Conservation (phyloP, 495 filamentous ascomycete species). For the Extremus antarcticus region DNA sequence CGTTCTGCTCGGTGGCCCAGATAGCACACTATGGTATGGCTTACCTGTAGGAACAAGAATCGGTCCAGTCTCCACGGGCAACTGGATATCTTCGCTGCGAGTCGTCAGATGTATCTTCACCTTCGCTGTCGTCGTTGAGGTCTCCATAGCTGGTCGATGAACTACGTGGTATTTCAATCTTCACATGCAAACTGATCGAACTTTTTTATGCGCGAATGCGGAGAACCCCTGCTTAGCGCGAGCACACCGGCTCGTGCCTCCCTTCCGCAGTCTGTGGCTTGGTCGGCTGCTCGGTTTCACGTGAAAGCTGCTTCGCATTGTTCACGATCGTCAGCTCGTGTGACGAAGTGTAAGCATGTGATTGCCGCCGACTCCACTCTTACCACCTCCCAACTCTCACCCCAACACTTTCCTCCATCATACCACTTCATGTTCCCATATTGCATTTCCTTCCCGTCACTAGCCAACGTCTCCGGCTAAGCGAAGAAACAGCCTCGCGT, state of each 20-base stretch:
- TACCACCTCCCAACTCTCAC: no score
- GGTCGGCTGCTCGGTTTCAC: slow-evolving; percentile 5
- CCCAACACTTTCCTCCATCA: no score
- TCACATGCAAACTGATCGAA: no score
- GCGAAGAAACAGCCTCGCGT: neutral
- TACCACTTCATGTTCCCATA: no score
- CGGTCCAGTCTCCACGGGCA: slow-evolving; percentile 49
- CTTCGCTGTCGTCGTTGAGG: slow-evolving; percentile 32
- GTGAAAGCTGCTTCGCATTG: neutral
- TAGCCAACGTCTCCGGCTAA: neutral
- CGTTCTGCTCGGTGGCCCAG: no score
- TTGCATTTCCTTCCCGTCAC: no score
- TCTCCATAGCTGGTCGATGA: no score
- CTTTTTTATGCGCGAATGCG: neutral
- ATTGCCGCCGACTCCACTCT: neutral
- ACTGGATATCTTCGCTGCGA: slow-evolving; percentile 46
- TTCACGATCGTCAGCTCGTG: no score
- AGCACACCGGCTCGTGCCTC: neutral
- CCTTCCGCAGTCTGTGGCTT: neutral
- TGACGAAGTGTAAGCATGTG: neutral
- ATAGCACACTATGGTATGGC: no score
- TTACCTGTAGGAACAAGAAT: slow-evolving; percentile 57
- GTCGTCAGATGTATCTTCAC: slow-evolving; percentile 52
- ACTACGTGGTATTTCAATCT: no score
- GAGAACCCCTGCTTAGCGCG: neutral